Conservation (phyloP, 2,329 filamentous ascomycete species). For the Fusarium irregulare region DNA sequence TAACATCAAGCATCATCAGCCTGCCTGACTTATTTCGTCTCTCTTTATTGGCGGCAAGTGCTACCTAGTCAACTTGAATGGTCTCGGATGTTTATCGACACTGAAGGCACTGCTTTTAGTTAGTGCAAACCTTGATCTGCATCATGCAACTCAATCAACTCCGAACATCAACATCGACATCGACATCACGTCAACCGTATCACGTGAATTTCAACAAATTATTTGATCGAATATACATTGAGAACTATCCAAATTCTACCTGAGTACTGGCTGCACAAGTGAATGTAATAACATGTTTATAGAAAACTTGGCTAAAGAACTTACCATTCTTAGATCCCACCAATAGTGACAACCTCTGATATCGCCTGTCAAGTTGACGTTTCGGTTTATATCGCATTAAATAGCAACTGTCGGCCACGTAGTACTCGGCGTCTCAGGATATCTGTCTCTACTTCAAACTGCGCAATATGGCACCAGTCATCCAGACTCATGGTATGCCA, state of each 20-base stretch:
- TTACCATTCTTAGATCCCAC: not conserved
- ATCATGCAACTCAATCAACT: not conserved
- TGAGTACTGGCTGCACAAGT: not conserved
- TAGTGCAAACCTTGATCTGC: not conserved
- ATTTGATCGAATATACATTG: not conserved
- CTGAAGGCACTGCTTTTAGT: not conserved
- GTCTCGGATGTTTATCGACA: not conserved
- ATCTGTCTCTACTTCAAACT: not conserved
- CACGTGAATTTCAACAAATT: not conserved
- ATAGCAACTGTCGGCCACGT: not conserved
- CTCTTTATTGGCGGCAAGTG: not conserved
- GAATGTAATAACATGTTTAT: not conserved
- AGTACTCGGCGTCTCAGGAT: not conserved
- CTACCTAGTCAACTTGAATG: not conserved
- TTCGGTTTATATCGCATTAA: not conserved
- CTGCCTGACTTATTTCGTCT: not conserved
- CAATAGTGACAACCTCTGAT: not conserved
- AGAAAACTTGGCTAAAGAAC: not conserved
- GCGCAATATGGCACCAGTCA: slow-evolving; percentile 3
- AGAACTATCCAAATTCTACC: not conserved
- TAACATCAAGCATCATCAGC: not conserved
- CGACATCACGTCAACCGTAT: not conserved
- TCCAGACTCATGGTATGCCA: slow-evolving; percentile 2
- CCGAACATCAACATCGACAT: not conserved
- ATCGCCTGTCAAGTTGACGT: not conserved